phyloP scores from a whole-genome alignment of 108 stramenopile genomes.

The Pseudonitzschia multiseries region DNA sequence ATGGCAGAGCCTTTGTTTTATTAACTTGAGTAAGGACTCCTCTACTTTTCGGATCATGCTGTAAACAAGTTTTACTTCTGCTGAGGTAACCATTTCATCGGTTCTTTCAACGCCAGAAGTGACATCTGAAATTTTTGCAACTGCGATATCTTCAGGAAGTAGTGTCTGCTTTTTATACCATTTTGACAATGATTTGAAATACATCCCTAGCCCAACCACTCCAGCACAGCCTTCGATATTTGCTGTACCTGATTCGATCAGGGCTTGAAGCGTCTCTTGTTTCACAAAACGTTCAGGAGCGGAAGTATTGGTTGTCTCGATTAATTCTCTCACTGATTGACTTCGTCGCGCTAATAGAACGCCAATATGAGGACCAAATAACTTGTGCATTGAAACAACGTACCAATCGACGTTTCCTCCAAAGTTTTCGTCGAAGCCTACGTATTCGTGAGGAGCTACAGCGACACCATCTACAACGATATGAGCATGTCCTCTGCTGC shows the following conservation, averaged over 20 bases:
- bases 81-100: not conserved
- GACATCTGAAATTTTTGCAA: not conserved
- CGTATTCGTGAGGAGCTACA: constrained; percentile 68
- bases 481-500: constrained; percentile 46
- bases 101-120: not conserved
- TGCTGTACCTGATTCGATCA: constrained; percentile 64
- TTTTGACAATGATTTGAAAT: constrained; percentile 37
- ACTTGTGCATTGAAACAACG: constrained; percentile 74
- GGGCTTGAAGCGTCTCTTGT: not conserved
- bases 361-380: constrained; percentile 83
- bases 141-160: not conserved
- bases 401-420: constrained; percentile 66
- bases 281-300: not conserved
- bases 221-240: constrained; percentile 87
- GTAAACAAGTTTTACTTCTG: constrained; percentile 14
- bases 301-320: not conserved
- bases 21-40: not conserved
- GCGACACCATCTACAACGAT: constrained; percentile 86
- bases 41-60: constrained; percentile 10
- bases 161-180: not conserved
- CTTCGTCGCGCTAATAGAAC: constrained; percentile 42
- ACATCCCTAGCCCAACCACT: constrained; percentile 52
- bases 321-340: constrained; percentile 20
- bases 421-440: constrained; percentile 17
- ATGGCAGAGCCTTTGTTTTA: not conserved